Base-by-base conservation (phyloP, 306 rosid species). In the Rosa chinensis region DNA sequence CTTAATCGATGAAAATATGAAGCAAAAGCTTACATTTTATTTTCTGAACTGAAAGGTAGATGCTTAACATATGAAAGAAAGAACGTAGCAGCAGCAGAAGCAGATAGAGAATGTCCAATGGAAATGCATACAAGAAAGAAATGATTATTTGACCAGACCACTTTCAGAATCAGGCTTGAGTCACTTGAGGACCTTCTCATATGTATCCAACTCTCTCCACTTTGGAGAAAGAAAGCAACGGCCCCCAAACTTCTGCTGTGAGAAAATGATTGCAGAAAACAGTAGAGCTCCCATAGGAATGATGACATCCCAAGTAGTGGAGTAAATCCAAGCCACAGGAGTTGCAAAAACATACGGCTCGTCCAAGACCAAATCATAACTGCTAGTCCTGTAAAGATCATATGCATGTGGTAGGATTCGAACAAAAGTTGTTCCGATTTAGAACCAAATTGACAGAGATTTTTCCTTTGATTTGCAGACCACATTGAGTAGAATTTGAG, bases 321-420 rank as follows among this genome's bases (percentile, higher is more conserved):
- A 88, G 88, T 82, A n/a, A n/a, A n/a, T n/a, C n/a, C n/a, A n/a
- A n/a, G n/a, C n/a, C n/a, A n/a, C n/a, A n/a, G n/a, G n/a, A n/a
- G n/a, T 76, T 5, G 88, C 92, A 63, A 82, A 87, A 6, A 78
- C 67, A 85, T 83, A 83, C n/a, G 85, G 68, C 8, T 49, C n/a
- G n/a, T n/a, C n/a, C n/a, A n/a, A n/a, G n/a, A n/a, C n/a, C n/a
- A n/a, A n/a, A n/a, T n/a, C n/a, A n/a, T n/a, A n/a, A n/a, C n/a
- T n/a, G n/a, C n/a, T n/a, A n/a, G n/a, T n/a, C 81, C 87, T 72
- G 79, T 82, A 89, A 78, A 92, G 84, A 81, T 86, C 91, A 76
- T 88, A 92, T 2, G 83, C 92, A 79, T 86, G 91, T 1, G 97
- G 94, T 10, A 89, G 40, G 14, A 88, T 61, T 55, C 89, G 85